These are phyloP conservation scores for Penicillium cataractarum DNA, from an alignment of 495 filamentous ascomycete species.

Conservation along the genomic window DNA sequence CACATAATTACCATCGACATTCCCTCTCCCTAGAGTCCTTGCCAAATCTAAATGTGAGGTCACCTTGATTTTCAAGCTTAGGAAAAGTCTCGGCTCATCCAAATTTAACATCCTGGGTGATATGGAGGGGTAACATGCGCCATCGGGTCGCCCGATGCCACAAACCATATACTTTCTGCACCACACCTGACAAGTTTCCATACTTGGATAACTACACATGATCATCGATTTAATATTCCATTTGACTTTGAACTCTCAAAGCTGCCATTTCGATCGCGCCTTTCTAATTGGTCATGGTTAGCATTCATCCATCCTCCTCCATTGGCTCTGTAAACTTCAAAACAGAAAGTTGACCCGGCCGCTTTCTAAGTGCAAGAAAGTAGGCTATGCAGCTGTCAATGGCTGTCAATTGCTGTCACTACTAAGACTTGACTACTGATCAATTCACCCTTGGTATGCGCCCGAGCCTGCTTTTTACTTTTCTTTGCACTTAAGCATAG, in stretches of 20 bases:
- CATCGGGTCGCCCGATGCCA: not conserved
- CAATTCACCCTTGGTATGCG: not conserved
- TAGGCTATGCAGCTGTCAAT: not conserved
- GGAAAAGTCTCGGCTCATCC: not conserved
- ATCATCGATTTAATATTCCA: not conserved
- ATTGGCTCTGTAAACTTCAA: no score
- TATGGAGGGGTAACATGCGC: not conserved
- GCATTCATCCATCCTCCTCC: not conserved
- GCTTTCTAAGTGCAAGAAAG: not conserved
- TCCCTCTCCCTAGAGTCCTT: conserved; percentile 25
- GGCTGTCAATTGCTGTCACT: not conserved
- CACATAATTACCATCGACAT: conserved; percentile 26
- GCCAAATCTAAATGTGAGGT: conserved; percentile 9
- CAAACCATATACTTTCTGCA: not conserved
- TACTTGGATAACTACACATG: not conserved
- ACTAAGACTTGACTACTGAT: not conserved
- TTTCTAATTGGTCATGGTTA: not conserved
- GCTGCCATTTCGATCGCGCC: not conserved
- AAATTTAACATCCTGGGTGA: not conserved
- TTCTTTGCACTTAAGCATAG: not conserved
- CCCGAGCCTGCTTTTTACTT: not conserved
- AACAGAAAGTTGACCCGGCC: not conserved
- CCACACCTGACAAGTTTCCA: not conserved
- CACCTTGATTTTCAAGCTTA: not conserved
- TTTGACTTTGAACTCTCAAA: no score